Conservation (phyloP, 768 basidiomycete genomes). For the Trametes elegans region DNA sequence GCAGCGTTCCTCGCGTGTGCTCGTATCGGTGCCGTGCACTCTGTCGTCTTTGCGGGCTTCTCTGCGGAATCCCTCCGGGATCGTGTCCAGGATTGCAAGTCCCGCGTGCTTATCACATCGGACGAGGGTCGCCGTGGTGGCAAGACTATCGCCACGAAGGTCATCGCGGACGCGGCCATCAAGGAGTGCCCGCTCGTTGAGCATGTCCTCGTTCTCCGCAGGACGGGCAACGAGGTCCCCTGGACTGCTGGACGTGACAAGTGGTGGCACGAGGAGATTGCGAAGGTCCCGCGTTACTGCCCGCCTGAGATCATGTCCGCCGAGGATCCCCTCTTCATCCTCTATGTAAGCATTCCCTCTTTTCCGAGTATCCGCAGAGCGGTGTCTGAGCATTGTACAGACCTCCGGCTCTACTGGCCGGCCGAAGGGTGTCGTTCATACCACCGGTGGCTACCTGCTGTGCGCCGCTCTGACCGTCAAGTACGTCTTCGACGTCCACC, state of each 20-base stretch:
- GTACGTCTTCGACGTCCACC: constrained; percentile 97
- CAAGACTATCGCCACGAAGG: constrained; percentile 92
- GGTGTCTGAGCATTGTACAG: constrained; percentile 38
- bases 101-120: constrained; percentile 89
- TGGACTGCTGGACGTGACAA: constrained; percentile 84
- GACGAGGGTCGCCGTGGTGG: constrained; percentile 95
- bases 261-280: constrained; percentile 96
- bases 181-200: constrained; percentile 82
- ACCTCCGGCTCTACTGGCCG: constrained; percentile 94
- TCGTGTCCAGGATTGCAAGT: constrained; percentile 85
- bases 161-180: constrained; percentile 89
- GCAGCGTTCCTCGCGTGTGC: constrained; percentile 98
- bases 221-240: constrained; percentile 81
- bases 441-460: constrained; percentile 87
- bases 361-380: neutral
- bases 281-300: constrained; percentile 84
- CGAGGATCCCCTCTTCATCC: constrained; percentile 98
- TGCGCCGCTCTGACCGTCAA: constrained; percentile 91
- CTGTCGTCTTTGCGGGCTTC: constrained; percentile 97
- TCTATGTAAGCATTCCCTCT: constrained; percentile 96
- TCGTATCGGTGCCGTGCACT: constrained; percentile 94
- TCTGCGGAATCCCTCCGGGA: constrained; percentile 93
- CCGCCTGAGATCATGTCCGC: constrained; percentile 82
- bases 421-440: constrained; percentile 96
- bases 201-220: constrained; percentile 84